Base-by-base conservation (phyloP, 2,329 filamentous ascomycete species). In the Onygenales sp. region DNA sequence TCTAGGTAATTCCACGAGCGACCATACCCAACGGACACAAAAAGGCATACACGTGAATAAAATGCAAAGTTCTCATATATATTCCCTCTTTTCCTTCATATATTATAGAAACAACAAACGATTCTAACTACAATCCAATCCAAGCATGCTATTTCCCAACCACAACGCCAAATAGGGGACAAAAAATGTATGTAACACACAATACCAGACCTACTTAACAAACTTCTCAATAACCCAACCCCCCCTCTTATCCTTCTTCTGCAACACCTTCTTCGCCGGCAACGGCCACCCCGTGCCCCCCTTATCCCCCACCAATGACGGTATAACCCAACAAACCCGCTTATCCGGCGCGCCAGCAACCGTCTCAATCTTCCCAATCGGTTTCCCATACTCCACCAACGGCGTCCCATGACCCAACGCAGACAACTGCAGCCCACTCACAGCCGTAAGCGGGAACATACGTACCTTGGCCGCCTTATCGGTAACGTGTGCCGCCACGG, bases 381-480 rank as follows among this genome's bases (percentile, higher is more conserved):
- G 92, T 74, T 97, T 97, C 3, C 89, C 88, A 60, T 92, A 90
- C 39, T 81, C 81, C 21, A 97, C 69, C 52, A 98, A 73, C 48
- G 90, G 88, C 10, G 93, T 97, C 0, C 87, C 88, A 66, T 89
- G 86, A 5, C 90, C 88, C 52, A 97, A 75, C 1, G 82, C 83
- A 3, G 87, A 82, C 5, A 98, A 78, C 66, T 94, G 87, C 2
- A 80, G 78, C 1, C 83, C 86, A 13, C 83, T 87, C 6, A 95
- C 76, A 32, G 91, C 82, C 2, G 90, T 92, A 17, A 98, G 78
- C 3, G 92, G 81, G 65, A 92, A 87, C 87, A 98, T 94, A 43
- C 93, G 76, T 33, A 89, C 90, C 71, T 87, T 89, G 14, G 84
- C 78, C 45, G 84, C 78, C 45, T 83, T 85, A 31, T 78, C 77